phyloP scores from a whole-genome alignment of 169 alveolate species.

The Toxoplasma gondii region DNA sequence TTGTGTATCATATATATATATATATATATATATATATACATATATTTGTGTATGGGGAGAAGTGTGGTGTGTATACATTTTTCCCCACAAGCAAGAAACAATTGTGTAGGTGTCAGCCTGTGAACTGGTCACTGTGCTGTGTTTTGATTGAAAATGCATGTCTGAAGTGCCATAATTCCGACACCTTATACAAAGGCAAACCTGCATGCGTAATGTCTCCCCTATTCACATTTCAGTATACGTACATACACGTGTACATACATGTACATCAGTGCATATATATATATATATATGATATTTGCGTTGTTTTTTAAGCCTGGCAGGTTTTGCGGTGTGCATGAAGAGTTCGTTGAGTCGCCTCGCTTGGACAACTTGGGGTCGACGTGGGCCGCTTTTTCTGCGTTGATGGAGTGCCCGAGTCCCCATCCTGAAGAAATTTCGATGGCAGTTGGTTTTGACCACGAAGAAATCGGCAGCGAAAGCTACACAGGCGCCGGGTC shows the following conservation, averaged over 20 bases:
- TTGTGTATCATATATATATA: too few species aligned
- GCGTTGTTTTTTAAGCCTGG: conserved; percentile 71
- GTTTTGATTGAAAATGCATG: too few species aligned
- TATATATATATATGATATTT: background rate
- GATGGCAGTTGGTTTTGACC: conserved; percentile 89
- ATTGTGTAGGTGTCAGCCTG: too few species aligned
- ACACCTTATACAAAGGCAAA: too few species aligned
- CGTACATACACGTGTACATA: too few species aligned
- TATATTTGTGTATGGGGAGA: too few species aligned
- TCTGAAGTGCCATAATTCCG: too few species aligned
- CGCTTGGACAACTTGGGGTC: conserved; percentile 93
- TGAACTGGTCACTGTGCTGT: too few species aligned
- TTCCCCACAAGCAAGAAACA: too few species aligned
- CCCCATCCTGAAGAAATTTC: conserved; percentile 52
- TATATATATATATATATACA: too few species aligned
- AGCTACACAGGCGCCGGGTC: conserved; percentile 92
- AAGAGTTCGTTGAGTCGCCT: conserved; percentile 93
- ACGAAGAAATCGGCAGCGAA: conserved; percentile 94
- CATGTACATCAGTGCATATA: too few species aligned
- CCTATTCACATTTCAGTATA: background rate
- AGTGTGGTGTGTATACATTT: too few species aligned
- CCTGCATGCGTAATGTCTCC: background rate
- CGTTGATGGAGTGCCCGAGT: conserved; percentile 70
- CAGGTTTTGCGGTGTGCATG: conserved; percentile 87
- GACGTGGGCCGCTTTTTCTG: conserved; percentile 87